A percentile compares a stretch with the other conserved stretches of the same genome.
phyloP scores from a whole-genome alignment of 345 rosid genomes.

The Rhodamnia argentea region DNA sequence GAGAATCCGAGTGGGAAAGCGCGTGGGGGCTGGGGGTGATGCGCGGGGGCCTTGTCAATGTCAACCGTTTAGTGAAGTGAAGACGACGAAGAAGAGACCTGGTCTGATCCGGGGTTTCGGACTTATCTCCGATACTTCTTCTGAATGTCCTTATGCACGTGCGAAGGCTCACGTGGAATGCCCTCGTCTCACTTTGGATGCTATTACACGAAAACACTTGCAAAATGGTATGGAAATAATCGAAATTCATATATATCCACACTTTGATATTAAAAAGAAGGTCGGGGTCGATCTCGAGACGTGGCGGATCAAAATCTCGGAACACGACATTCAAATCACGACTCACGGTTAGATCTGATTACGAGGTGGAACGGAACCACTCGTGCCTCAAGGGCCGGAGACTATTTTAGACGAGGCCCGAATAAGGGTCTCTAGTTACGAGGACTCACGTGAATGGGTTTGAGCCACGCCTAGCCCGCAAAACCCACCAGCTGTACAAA shows the following conservation, averaged over 20 bases:
- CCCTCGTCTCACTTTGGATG: neutral
- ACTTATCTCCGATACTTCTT: neutral
- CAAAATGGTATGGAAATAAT: neutral
- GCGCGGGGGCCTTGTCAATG: too few relatives aligned
- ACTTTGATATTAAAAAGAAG: neutral
- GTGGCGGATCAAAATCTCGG: too few relatives aligned
- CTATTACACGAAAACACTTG: neutral
- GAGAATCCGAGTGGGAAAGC: neutral
- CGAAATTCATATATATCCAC: neutral
- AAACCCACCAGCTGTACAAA: neutral
- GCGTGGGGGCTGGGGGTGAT: neutral
- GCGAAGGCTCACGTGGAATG: neutral
- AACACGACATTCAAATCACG: neutral
- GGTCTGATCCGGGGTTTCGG: neutral
- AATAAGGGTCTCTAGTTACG: neutral
- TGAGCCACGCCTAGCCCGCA: fast-evolving
- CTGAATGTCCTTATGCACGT: neutral
- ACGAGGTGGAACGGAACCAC: neutral
- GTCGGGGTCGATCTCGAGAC: neutral
- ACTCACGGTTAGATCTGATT: neutral
- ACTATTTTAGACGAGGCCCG: neutral
- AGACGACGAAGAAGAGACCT: too few relatives aligned
- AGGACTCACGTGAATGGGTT: fast-evolving
- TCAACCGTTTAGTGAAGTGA: too few relatives aligned
- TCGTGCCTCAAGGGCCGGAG: fast-evolving